phyloP scores from a whole-genome alignment of 2,329 filamentous ascomycete genomes.

The Amylocarpus encephaloides region DNA sequence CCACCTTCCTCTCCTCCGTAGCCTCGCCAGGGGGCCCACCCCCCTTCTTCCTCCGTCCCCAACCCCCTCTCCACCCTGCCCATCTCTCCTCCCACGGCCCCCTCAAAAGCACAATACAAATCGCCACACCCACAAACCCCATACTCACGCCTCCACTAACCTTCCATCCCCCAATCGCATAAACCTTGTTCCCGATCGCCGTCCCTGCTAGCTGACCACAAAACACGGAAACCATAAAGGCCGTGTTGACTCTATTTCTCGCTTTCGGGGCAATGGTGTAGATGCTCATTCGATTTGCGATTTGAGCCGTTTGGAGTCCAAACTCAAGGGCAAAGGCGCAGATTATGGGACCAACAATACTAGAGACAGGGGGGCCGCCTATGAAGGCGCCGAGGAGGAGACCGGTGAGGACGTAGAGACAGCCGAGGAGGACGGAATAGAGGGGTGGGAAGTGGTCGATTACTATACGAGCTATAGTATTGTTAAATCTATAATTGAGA shows the following conservation, averaged over 20 bases:
- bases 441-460: constrained; percentile 66
- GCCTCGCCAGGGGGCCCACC: too few species aligned
- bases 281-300: constrained; percentile 65
- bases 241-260: constrained; percentile 71
- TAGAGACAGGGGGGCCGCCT: constrained; percentile 43
- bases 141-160: constrained; percentile 50
- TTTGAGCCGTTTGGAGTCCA: constrained; percentile 66
- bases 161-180: constrained; percentile 50
- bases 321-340: constrained; percentile 67
- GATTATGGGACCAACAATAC: constrained; percentile 64
- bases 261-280: constrained; percentile 65
- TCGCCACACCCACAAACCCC: constrained; percentile 43
- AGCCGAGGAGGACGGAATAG: constrained; percentile 59
- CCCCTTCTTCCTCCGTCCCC: constrained; percentile 28
- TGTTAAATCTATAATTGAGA: neutral
- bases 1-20: too few species aligned
- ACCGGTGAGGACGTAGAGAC: constrained; percentile 52
- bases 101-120: constrained; percentile 41
- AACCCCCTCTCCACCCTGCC: constrained; percentile 55
- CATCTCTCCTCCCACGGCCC: constrained; percentile 52
- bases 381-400: constrained; percentile 63
- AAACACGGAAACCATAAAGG: constrained; percentile 73
- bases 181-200: constrained; percentile 50
- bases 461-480: constrained; percentile 44
- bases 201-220: constrained; percentile 69